phyloP scores from a whole-genome alignment of 441 rosid genomes.

The Syzygium malaccense region DNA sequence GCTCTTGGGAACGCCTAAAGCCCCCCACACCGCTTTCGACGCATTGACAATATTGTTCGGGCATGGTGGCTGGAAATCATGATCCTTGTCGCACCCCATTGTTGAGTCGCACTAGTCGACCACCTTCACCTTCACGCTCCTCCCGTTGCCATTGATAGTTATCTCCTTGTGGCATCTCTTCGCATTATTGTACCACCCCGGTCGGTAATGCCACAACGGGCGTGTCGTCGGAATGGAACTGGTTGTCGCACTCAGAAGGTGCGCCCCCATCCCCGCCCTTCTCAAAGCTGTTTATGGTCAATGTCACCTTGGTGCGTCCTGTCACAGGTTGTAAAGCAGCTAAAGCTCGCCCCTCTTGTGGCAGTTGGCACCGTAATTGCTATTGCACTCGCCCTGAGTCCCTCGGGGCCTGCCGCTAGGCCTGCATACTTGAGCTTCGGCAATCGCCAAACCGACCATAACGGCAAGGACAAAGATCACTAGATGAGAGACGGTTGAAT shows the following conservation, averaged over 20 bases:
- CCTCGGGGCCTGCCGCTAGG: not conserved
- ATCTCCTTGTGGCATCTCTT: not conserved
- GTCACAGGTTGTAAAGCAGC: not conserved
- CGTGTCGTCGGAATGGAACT: not conserved
- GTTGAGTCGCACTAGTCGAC: not conserved
- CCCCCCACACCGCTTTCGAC: not conserved
- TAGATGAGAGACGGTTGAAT: not conserved
- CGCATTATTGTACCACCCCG: not conserved
- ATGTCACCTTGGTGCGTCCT: not conserved
- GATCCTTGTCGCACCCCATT: not conserved
- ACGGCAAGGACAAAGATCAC: not conserved
- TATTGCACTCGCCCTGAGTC: not conserved
- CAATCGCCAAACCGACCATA: not conserved
- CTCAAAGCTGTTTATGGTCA: not conserved
- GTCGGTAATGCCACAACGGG: not conserved
- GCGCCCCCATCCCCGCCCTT: not conserved
- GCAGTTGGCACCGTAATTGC: not conserved
- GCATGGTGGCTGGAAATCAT: not conserved
- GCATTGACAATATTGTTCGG: not conserved
- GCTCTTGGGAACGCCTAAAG: not conserved
- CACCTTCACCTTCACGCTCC: not conserved
- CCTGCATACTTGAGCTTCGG: not conserved
- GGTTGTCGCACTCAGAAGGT: not conserved
- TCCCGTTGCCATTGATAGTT: not conserved
- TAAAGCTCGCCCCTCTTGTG: too few species aligned